Percentiles rank a stretch among this genome's conserved stretches.
Evolutionary conservation across 805 yeast species (phyloP).

Genomic region (Candida oleophila): DNA sequence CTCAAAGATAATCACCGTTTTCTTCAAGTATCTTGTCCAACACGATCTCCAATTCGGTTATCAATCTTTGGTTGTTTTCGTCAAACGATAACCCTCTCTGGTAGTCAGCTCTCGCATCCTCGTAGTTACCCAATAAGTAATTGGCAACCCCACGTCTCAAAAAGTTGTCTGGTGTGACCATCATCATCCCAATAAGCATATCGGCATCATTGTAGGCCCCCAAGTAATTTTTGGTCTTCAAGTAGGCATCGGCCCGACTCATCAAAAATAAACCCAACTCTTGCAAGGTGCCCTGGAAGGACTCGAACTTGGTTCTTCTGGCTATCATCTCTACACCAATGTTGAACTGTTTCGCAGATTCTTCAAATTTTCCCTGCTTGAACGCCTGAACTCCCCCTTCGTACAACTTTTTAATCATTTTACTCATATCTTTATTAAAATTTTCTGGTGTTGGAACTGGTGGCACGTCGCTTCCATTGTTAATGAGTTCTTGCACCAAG

Average conservation of each 20-base stretch:
- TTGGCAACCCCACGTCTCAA: conserved; percentile 68
- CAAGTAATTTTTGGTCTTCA: conserved; percentile 52
- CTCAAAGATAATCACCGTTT: conserved; percentile 55
- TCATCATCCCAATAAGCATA: conserved; percentile 56
- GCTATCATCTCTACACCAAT: conserved; percentile 67
- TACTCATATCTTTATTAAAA: conserved; percentile 54
- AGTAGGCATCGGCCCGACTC: conserved; percentile 69
- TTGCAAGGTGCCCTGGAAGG: conserved; percentile 69
- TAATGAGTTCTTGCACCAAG: conserved; percentile 36
- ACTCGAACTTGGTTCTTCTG: conserved; percentile 70
- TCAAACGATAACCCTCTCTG: conserved; percentile 73
- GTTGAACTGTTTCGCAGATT: conserved; percentile 61
- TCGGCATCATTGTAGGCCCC: conserved; percentile 72
- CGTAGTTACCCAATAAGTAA: conserved; percentile 59
- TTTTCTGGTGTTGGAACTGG: conserved; percentile 53
- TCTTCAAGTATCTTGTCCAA: conserved; percentile 51
- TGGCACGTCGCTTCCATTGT: conserved; percentile 49
- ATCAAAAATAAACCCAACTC: conserved; percentile 65
- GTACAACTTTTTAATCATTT: conserved; percentile 59
- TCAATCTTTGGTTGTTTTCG: conserved; percentile 50
- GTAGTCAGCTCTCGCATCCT: conserved; percentile 61
- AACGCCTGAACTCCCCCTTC: conserved; percentile 61
- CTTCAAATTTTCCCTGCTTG: conserved; percentile 52
- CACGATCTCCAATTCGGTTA: conserved; percentile 47
- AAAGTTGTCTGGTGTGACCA: conserved; percentile 65